Base-by-base conservation (phyloP, 108 stramenopile genomes). In the Aurantiochytrium sp. region DNA sequence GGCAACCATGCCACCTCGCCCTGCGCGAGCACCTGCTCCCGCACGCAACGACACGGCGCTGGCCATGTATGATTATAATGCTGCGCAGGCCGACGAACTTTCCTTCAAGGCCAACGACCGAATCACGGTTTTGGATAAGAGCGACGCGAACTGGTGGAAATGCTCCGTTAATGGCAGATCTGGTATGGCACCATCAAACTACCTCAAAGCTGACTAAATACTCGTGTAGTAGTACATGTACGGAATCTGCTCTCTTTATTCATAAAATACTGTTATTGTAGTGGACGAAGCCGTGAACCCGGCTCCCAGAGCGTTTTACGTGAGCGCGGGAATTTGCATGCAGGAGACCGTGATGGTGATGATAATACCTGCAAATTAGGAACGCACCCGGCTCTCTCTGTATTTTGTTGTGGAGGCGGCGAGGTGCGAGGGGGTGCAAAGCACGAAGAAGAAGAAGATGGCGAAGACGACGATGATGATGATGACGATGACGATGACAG, bases 91-190 rank as follows among this genome's bases (percentile, higher is more conserved):
- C 51, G 76, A 83, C 25, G 76, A 83, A 23, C 76, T 83, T 23
- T 53, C 76, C 19, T 83, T 83, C 51, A 83, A 83, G 51, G 76
- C 76, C 45, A 83, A 83, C 76, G 76, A 83, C 28, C 45, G 51
- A 10, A 10, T 83, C 49, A 83, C 51, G 6, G 76, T 83, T 21
- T 45, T 83, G 8, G 76, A 83, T 28, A 83, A 83, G 23, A 28
- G 18, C 51, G 76, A 83, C 28, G 49, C 76, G 6, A 83, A 83
- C 49, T 83, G 76, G 76, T 83, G 45, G 49, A 47, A 53, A 45
- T 83, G 76, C 76, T 53, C 49, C 1, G 49, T 83, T 12, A 53
- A 47, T 45, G 76, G 76, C 49, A 83, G 49, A 35, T 47, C 51
- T 53, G 76, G 76, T 1, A 21, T 83, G n/a, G 76, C 76, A 8